Percentiles rank a stretch among this genome's conserved stretches.
phyloP scores from a whole-genome alignment of 1,139 yeast genomes.

The Taphrina deformans region DNA sequence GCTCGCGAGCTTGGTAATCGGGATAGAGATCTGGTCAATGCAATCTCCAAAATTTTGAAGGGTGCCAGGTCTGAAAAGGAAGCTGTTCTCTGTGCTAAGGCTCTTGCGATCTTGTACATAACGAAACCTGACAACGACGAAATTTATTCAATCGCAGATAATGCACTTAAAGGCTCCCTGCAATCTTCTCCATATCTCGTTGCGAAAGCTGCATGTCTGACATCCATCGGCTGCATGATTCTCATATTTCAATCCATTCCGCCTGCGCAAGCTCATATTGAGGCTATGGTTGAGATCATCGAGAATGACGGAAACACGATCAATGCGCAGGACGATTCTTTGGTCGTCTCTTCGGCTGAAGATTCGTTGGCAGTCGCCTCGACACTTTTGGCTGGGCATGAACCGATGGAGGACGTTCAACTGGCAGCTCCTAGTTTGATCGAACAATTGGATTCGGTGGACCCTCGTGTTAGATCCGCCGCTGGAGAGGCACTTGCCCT shows the following conservation, averaged over 20 bases:
- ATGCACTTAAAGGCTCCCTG: slow-evolving; percentile 19
- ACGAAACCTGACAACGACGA: slow-evolving; percentile 38
- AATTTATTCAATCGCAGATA: slow-evolving; percentile 1
- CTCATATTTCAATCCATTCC: slow-evolving; percentile 34
- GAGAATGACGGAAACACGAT: slow-evolving; percentile 39
- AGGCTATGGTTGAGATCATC: slow-evolving; percentile 37
- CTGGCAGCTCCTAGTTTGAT: slow-evolving; percentile 38
- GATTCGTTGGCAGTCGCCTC: slow-evolving; percentile 35
- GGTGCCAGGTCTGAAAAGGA: slow-evolving; percentile 37
- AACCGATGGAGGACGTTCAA: slow-evolving; percentile 33
- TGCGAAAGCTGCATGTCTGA: slow-evolving; percentile 36
- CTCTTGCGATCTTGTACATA: slow-evolving; percentile 36
- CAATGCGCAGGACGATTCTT: slow-evolving; percentile 37
- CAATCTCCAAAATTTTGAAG: slow-evolving; percentile 34
- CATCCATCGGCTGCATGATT: slow-evolving; percentile 34
- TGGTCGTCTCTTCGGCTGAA: slow-evolving; percentile 36
- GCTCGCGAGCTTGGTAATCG: slow-evolving; percentile 36
- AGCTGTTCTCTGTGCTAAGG: slow-evolving; percentile 25
- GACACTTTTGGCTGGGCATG: slow-evolving; percentile 34
- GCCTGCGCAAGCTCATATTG: slow-evolving; percentile 32
- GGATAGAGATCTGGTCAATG: slow-evolving; percentile 35
- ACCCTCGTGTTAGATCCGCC: slow-evolving; percentile 38
- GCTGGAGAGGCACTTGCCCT: slow-evolving; percentile 41
- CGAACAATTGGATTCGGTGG: slow-evolving; percentile 40
- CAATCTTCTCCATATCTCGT: slow-evolving; percentile 2